Evolutionary conservation across 768 basidiomycete genomes (phyloP).

Genomic region (Tephrocybe sp.): DNA sequence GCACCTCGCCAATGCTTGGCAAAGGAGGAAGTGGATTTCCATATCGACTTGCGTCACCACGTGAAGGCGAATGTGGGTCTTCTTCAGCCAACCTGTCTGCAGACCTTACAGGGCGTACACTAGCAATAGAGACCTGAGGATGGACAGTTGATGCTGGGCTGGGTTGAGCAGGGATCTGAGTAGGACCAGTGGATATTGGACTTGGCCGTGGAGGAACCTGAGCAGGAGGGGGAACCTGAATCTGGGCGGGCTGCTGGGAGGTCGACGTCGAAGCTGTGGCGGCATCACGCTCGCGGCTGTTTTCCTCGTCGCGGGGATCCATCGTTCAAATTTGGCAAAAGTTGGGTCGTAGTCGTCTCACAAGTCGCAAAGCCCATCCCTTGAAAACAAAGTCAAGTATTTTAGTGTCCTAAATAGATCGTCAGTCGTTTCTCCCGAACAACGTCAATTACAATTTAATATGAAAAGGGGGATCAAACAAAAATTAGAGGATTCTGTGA

Average conservation of each 20-base stretch:
- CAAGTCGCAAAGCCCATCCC: neutral
- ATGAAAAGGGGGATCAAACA: too few relatives aligned
- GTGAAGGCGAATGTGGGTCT: neutral
- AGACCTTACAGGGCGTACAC: conserved; percentile 8
- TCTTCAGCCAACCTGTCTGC: conserved; percentile 7
- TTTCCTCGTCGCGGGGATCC: conserved; percentile 7
- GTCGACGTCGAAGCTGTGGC: neutral
- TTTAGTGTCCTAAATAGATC: neutral
- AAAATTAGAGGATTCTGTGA: too few relatives aligned
- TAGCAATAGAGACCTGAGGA: neutral
- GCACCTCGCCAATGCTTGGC: conserved; percentile 3
- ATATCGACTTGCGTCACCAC: neutral
- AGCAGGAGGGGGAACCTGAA: neutral
- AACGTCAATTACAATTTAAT: conserved; percentile 7
- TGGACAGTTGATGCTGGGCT: conserved; percentile 3
- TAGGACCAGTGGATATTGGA: neutral
- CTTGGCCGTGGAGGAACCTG: neutral
- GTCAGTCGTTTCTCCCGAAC: conserved; percentile 5
- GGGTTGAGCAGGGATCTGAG: neutral
- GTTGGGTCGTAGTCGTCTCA: conserved; percentile 2
- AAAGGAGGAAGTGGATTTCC: conserved; percentile 18
- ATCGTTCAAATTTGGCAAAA: conserved; percentile 1
- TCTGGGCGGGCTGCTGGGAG: too few relatives aligned
- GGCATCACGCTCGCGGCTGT: conserved; percentile 6
- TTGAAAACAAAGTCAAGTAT: neutral